A percentile compares a stretch with the other conserved stretches of the same genome.
phyloP scores from a whole-genome alignment of 345 rosid genomes.

The Populus alba region DNA sequence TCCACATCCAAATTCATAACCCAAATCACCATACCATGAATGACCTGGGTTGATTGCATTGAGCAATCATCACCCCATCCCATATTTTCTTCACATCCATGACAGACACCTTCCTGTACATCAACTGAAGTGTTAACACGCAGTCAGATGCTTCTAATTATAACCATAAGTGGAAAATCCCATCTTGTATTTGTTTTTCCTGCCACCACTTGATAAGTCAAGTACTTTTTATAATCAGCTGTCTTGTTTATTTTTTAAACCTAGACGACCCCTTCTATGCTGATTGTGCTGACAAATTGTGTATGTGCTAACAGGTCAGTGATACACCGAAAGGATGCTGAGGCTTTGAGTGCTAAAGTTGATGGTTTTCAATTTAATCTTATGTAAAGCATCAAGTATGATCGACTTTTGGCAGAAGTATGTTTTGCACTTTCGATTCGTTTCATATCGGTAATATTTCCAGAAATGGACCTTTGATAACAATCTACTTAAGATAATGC shows the following conservation, averaged over 20 bases:
- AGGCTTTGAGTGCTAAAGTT: background rate
- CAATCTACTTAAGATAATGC: background rate
- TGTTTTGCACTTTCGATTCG: too few relatives aligned
- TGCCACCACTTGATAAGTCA: background rate
- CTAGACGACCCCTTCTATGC: background rate
- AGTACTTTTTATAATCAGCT: background rate
- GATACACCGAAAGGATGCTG: background rate
- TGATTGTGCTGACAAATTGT: background rate
- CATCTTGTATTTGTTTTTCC: background rate
- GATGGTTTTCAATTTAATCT: background rate
- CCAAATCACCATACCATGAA: constrained; percentile 76
- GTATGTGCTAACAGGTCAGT: background rate
- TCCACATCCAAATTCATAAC: constrained; percentile 59
- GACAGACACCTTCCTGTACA: constrained; percentile 55
- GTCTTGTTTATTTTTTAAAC: background rate
- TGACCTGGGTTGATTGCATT: constrained; percentile 51
- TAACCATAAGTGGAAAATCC: too few relatives aligned
- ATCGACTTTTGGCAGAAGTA: background rate
- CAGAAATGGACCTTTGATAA: background rate
- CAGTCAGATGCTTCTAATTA: background rate
- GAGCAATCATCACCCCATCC: constrained; percentile 56
- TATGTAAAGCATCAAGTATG: background rate
- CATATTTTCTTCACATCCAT: constrained; percentile 76
- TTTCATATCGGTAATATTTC: too few relatives aligned
- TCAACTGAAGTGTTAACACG: background rate